These are phyloP conservation scores for Termitomyces sp. DNA, from an alignment of 768 basidiomycete species.

Conservation along the genomic window DNA sequence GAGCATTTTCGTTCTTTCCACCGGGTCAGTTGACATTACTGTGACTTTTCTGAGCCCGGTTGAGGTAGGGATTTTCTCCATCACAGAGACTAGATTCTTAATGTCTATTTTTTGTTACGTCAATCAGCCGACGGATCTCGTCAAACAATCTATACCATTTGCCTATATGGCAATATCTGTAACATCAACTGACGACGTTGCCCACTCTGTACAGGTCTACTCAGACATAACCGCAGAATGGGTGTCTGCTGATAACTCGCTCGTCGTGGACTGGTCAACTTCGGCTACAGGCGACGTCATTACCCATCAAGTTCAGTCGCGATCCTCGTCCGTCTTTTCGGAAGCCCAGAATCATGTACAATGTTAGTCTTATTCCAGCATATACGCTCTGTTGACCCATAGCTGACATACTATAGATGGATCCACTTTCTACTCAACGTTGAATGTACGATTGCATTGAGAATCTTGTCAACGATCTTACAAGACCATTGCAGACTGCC, in stretches of 20 bases:
- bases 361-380: slow-evolving; percentile 23
- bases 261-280: slow-evolving; percentile 54
- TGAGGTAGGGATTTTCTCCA: slow-evolving; percentile 37
- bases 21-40: slow-evolving; percentile 60
- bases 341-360: slow-evolving; percentile 58
- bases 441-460: slow-evolving; percentile 32
- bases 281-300: slow-evolving; percentile 35
- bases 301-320: slow-evolving; percentile 55
- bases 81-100: not conserved
- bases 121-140: slow-evolving; percentile 52
- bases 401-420: slow-evolving; percentile 42
- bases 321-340: slow-evolving; percentile 35
- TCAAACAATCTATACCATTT: slow-evolving; percentile 63
- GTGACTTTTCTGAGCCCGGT: slow-evolving; percentile 65
- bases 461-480: not conserved
- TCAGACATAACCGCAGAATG: slow-evolving; percentile 54
- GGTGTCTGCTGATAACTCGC: slow-evolving; percentile 42
- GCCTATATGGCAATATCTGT: slow-evolving; percentile 51
- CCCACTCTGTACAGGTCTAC: slow-evolving; percentile 53
- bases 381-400: not conserved
- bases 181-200: slow-evolving; percentile 40
- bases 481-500: slow-evolving; percentile 27
- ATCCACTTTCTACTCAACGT: slow-evolving; percentile 55
- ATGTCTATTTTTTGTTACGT: no score
- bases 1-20: slow-evolving; percentile 56